These are phyloP conservation scores for Acacia crassicarpa DNA, from an alignment of 306 rosid species.

Conservation along the genomic window DNA sequence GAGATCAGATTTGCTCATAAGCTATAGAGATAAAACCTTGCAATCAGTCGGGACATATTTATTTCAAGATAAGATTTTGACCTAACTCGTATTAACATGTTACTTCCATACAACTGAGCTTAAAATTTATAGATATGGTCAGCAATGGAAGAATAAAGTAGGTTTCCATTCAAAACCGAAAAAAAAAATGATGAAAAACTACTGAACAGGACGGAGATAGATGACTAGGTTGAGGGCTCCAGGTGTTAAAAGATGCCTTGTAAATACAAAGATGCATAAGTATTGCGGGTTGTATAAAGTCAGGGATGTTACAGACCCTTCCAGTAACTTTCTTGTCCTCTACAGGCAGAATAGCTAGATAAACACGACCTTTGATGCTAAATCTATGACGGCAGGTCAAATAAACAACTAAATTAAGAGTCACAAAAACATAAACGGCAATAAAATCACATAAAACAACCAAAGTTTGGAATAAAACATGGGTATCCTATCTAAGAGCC, in stretches of 20 bases:
- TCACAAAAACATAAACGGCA: not conserved
- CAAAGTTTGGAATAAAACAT: not conserved
- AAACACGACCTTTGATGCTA: constrained; percentile 80
- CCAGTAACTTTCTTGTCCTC: constrained; percentile 54
- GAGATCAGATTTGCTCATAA: not conserved
- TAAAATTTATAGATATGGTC: not conserved
- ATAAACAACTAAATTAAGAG: not conserved
- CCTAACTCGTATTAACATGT: not conserved
- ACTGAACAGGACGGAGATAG: not conserved
- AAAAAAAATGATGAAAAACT: not conserved
- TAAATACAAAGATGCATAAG: not conserved
- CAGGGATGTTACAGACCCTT: constrained; percentile 40
- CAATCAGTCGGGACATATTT: not conserved
- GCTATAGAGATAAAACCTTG: constrained; percentile 1
- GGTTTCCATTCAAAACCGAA: not conserved
- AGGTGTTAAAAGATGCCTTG: not conserved
- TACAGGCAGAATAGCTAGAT: constrained; percentile 88
- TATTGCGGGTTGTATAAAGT: not conserved
- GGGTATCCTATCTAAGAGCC: not conserved
- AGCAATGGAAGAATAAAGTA: not conserved
- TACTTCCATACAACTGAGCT: not conserved
- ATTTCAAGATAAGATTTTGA: not conserved
- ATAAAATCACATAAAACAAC: not conserved
- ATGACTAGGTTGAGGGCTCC: not conserved
- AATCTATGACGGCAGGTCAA: constrained; percentile 61